Base-by-base conservation (phyloP, 805 yeast species). In the Kluyveromyces nonfermentans region DNA sequence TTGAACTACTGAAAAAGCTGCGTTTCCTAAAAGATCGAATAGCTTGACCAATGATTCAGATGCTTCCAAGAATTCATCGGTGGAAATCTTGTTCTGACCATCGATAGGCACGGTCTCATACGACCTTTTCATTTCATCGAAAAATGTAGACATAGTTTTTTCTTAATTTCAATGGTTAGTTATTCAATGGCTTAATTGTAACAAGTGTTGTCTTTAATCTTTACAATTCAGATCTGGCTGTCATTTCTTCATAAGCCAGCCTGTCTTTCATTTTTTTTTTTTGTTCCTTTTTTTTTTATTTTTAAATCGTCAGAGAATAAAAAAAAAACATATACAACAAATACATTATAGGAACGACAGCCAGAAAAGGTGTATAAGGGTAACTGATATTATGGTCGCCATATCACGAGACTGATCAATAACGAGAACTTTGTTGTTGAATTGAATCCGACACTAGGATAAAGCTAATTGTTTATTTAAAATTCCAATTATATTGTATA, bases 1-100 rank as follows among this genome's bases (percentile, higher is more conserved):
- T 62, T 85, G 94, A 46, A 87, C 96, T 34, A 85, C 87, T 14
- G 78, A 63, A 56, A 87, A 87, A 12, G 96, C 95, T 28, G 93
- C 70, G 17, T 93, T 83, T 19, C 94, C 95, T 50, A 87, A 71
- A 39, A 87, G 70, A 62, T 87, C 78, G 62, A 87, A 88, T 49
- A 88, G 71, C 63, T 82, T 80, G 54, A 87, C 86, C 47, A 87
- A 70, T 9, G 94, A 81, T 66, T 82, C 93, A 16, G 93, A 71
- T 12, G 96, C 96, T 58, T 79, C 86, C 50, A 87, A 72, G 57
- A 87, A 87, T 55, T 78, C 80, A 16, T 80, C 67, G 15, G 96
- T 86, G 55, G 81, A 70, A 59, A 87, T 71, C 63, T 84, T 78
- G 46, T 71, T 71, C 47, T 75, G 80, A 19, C 64, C 70, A 37